These are phyloP conservation scores for Actinomucor elegans DNA, from an alignment of 371 early-diverging fungal species.

Conservation along the genomic window DNA sequence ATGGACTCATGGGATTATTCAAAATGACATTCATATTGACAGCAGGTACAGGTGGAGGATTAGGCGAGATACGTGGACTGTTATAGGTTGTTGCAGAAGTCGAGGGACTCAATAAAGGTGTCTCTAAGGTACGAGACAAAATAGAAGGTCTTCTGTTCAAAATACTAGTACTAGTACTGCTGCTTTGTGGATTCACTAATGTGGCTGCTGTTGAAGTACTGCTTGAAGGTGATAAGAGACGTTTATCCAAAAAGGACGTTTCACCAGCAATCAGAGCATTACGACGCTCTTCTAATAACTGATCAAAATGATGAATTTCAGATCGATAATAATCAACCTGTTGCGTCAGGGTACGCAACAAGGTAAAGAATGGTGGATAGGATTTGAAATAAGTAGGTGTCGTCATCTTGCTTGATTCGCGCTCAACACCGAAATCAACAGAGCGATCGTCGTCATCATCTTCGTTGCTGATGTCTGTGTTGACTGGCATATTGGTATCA, in stretches of 20 bases:
- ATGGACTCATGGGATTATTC: slow-evolving; percentile 35
- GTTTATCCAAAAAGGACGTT: slow-evolving; percentile 10
- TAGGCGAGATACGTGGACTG: slow-evolving; percentile 6
- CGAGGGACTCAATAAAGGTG: slow-evolving; percentile 16
- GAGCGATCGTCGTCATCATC: slow-evolving; percentile 55
- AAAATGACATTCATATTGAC: slow-evolving; percentile 19
- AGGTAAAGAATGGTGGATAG: slow-evolving; percentile 64
- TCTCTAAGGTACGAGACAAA: neutral
- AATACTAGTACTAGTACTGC: neutral
- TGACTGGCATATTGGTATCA: slow-evolving; percentile 15
- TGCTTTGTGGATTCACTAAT: neutral
- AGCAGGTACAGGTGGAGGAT: neutral
- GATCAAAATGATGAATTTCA: slow-evolving; percentile 57
- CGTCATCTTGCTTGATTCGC: slow-evolving; percentile 34
- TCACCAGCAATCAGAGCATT: slow-evolving; percentile 45
- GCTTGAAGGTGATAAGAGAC: neutral
- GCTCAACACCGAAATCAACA: slow-evolving; percentile 45
- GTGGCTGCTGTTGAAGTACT: neutral
- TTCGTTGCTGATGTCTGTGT: slow-evolving; percentile 41
- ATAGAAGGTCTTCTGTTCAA: slow-evolving; percentile 18
- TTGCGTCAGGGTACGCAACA: slow-evolving; percentile 62
- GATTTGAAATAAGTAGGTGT: slow-evolving; percentile 50
- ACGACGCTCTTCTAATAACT: slow-evolving; percentile 57
- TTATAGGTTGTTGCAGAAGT: slow-evolving; percentile 8
- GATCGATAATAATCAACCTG: slow-evolving; percentile 71